These are phyloP conservation scores for Rhizopogon rudus DNA, from an alignment of 768 basidiomycete genomes.

Conservation along the genomic window DNA sequence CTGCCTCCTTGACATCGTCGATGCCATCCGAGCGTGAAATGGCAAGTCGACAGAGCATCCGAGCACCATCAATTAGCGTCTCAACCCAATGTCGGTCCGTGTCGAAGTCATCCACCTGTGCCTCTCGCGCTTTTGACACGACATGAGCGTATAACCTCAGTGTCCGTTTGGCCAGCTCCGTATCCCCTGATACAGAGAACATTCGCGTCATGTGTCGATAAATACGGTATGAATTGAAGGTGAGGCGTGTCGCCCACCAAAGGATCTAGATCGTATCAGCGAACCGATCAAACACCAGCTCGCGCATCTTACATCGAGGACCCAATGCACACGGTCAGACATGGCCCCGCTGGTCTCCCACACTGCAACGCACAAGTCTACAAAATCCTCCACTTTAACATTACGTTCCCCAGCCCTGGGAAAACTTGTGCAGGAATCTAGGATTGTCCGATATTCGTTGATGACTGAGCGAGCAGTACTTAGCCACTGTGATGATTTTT, in stretches of 20 bases:
- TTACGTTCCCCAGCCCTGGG: slow-evolving; percentile 81
- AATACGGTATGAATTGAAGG: slow-evolving; percentile 87
- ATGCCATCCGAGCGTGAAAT: slow-evolving; percentile 38
- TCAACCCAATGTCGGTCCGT: slow-evolving; percentile 70
- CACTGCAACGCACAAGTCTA: slow-evolving; percentile 71
- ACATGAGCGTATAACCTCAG: slow-evolving; percentile 80
- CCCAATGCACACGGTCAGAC: slow-evolving; percentile 66
- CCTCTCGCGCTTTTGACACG: slow-evolving; percentile 75
- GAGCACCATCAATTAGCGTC: slow-evolving; percentile 69
- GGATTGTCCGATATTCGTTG: slow-evolving; percentile 63
- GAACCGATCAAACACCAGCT: background rate
- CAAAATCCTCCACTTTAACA: slow-evolving; percentile 74
- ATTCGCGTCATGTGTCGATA: slow-evolving; percentile 82
- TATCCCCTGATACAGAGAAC: slow-evolving; percentile 56
- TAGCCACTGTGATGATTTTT: slow-evolving; percentile 50
- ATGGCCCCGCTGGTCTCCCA: slow-evolving; percentile 74
- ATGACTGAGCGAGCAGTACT: slow-evolving; percentile 61
- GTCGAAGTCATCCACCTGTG: slow-evolving; percentile 49
- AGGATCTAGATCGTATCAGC: slow-evolving; percentile 48
- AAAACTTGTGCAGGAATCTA: slow-evolving; percentile 68
- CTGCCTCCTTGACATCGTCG: slow-evolving; percentile 61
- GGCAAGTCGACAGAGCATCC: slow-evolving; percentile 64
- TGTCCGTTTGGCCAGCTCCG: slow-evolving; percentile 63
- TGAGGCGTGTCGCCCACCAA: slow-evolving; percentile 92
- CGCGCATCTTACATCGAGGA: slow-evolving; percentile 59